Percentiles rank a stretch among this genome's conserved stretches.
Conservation (phyloP, 768 basidiomycete genomes). For the Rubroboletus satanas region DNA sequence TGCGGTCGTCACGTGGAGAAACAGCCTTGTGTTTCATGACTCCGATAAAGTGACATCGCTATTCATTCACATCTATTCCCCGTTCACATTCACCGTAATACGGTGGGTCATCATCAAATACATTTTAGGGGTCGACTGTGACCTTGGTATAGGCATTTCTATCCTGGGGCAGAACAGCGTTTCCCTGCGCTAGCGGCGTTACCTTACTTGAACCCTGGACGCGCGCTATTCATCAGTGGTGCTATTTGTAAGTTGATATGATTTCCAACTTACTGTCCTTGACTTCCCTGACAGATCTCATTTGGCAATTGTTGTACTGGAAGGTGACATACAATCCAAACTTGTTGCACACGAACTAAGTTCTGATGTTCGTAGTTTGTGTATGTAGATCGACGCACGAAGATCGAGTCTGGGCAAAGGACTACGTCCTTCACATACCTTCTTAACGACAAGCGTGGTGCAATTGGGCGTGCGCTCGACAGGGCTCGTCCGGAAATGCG, state of each 20-base stretch:
- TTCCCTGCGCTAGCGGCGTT: conserved; percentile 82
- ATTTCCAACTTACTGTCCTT: conserved; percentile 9
- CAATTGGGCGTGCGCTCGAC: conserved; percentile 70
- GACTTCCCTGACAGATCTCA: conserved; percentile 55
- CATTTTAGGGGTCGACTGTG: neutral
- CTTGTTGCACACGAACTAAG: neutral
- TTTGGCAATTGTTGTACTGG: conserved; percentile 95
- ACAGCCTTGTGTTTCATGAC: conserved; percentile 97
- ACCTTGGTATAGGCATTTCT: conserved; percentile 66
- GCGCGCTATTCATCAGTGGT: conserved; percentile 74
- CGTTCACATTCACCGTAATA: conserved; percentile 88
- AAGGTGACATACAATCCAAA: conserved; percentile 48
- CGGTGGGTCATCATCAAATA: conserved; percentile 45
- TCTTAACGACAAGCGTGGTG: conserved; percentile 81
- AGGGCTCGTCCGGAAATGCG: conserved; percentile 59
- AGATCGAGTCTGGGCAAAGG: conserved; percentile 88
- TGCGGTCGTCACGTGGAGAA: conserved; percentile 97
- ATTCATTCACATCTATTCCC: conserved; percentile 93
- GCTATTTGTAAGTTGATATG: conserved; percentile 64
- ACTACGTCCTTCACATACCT: conserved; percentile 88
- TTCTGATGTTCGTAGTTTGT: conserved; percentile 54
- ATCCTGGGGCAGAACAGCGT: conserved; percentile 69
- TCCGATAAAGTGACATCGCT: conserved; percentile 93
- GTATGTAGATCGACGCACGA: conserved; percentile 79
- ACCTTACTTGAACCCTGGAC: conserved; percentile 64